These are phyloP conservation scores for Sanghuangporus weigelae DNA, from an alignment of 1,284 basidiomycete species.

Conservation along the genomic window DNA sequence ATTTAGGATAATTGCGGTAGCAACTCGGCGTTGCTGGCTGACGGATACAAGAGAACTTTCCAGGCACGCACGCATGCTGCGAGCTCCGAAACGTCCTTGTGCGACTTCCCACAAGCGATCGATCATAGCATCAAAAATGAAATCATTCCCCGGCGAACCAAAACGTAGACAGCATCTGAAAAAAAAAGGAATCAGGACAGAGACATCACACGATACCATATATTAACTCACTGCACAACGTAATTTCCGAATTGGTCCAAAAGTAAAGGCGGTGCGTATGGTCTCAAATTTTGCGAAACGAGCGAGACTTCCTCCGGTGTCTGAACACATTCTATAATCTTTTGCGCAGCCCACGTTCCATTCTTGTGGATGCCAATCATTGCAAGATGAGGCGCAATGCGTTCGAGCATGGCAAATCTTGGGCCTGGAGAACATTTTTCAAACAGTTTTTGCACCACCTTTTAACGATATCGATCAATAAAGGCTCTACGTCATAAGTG, in stretches of 20 bases:
- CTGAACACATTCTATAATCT: constrained; percentile 94
- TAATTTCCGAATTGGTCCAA: constrained; percentile 98
- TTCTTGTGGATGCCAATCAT: constrained; percentile 99
- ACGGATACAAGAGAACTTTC: constrained; percentile 83
- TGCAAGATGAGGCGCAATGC: constrained; percentile 90
- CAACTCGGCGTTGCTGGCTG: constrained; percentile 92
- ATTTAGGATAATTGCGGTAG: constrained; percentile 92
- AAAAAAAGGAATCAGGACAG: not conserved
- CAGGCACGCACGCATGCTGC: constrained; percentile 95
- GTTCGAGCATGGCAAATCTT: constrained; percentile 87
- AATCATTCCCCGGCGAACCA: constrained; percentile 83
- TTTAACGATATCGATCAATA: constrained; percentile 1
- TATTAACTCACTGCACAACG: constrained; percentile 71
- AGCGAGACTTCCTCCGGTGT: constrained; percentile 85
- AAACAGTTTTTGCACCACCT: constrained; percentile 96
- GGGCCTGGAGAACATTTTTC: constrained; percentile 80
- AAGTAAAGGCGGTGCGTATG: constrained; percentile 91
- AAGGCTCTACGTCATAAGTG: not conserved
- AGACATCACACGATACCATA: constrained; percentile 28
- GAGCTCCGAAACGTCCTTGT: constrained; percentile 94
- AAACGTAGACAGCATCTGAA: constrained; percentile 86
- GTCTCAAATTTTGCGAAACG: constrained; percentile 81
- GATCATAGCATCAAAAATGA: constrained; percentile 97
- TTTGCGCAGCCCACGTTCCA: constrained; percentile 99
- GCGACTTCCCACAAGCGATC: constrained; percentile 98